A percentile compares a stretch with the other conserved stretches of the same genome.
Evolutionary conservation across 176 grass and related monocot genomes (phyloP).

Genomic region (Urochloa ruziziensis): DNA sequence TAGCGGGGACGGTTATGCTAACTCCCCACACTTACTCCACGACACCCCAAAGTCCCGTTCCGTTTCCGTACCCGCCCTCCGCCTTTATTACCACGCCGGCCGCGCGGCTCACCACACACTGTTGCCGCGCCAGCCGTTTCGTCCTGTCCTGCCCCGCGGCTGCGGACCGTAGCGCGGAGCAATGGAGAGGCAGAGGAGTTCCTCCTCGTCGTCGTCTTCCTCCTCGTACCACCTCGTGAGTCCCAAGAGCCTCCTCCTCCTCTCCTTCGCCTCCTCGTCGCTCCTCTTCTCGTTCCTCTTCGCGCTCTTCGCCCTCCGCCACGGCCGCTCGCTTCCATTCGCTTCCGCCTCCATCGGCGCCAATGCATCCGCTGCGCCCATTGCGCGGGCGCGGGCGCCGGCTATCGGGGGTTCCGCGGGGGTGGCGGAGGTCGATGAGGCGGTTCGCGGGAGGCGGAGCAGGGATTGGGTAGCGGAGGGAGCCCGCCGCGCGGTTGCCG

Average conservation of each 20-base stretch:
- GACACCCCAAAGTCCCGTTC: neutral
- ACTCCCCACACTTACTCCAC: conserved; percentile 30
- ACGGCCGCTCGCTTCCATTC: conserved; percentile 46
- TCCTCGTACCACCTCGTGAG: conserved; percentile 34
- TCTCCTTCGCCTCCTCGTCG: conserved; percentile 65
- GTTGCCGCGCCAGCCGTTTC: neutral
- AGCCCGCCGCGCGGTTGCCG: neutral
- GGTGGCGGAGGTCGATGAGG: neutral
- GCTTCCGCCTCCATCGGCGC: neutral
- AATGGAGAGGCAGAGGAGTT: conserved; percentile 69
- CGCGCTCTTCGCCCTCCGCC: conserved; percentile 48
- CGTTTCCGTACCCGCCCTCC: conserved; percentile 8
- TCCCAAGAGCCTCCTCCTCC: conserved; percentile 52
- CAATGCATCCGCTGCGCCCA: neutral
- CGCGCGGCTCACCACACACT: neutral
- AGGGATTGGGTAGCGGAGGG: neutral
- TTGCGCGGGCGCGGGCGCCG: neutral
- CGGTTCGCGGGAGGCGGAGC: neutral
- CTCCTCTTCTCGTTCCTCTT: conserved; percentile 71
- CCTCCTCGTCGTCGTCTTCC: conserved; percentile 4
- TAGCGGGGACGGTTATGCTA: neutral
- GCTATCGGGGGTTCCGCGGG: neutral
- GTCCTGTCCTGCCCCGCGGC: neutral
- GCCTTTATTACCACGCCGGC: neutral
- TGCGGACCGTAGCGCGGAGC: neutral